Base-by-base conservation (phyloP, 345 rosid genomes). In the Brassica juncea region DNA sequence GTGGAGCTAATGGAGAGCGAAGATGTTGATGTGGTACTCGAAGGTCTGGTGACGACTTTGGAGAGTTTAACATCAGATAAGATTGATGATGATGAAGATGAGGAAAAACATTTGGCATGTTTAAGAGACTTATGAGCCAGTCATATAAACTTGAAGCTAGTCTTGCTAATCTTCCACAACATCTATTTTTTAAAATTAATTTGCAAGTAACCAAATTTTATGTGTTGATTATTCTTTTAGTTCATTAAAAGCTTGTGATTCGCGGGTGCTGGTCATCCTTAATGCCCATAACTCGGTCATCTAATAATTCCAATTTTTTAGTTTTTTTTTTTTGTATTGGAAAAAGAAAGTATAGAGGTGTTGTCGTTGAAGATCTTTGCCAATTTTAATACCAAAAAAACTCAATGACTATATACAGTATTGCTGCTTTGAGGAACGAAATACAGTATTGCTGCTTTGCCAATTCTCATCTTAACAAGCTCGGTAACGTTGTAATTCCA, bases 41-140 rank as follows among this genome's bases (percentile, higher is more conserved):
- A 66, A 39, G 70, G 70, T 37, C 25, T 66, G 32, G 70, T 66
- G 15, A 66, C 10, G 31, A 42, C 49, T 42, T 42, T 42, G 49
- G 49, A 42, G 49, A 42, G 49, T 42, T 42, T 42, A 42, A 42
- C 14, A 10, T 42, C 49, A 42, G 49, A 42, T 42, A 42, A 42
- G 49, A 42, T 42, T 42, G 49, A 42, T 42, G 49, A 42, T 42
- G 49, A 42, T 42, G 49, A 42, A 42, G 49, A 11, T 42, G 49
- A 42, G 49, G 49, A 2, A 42, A 42, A 10, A 10, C 14, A 42
- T 42, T 42, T 42, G 49, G 14, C 49, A 42, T 42, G 14, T 42
- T 8, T 42, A 42, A 7, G 10, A 37, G 39, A 34, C 39, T 34
- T 34, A 34, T 34, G 39, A 34, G 39, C 49, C 3, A 42, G 49